Evolutionary conservation across 495 filamentous ascomycete genomes (phyloP).

Genomic region (Aspergillus diversus): DNA sequence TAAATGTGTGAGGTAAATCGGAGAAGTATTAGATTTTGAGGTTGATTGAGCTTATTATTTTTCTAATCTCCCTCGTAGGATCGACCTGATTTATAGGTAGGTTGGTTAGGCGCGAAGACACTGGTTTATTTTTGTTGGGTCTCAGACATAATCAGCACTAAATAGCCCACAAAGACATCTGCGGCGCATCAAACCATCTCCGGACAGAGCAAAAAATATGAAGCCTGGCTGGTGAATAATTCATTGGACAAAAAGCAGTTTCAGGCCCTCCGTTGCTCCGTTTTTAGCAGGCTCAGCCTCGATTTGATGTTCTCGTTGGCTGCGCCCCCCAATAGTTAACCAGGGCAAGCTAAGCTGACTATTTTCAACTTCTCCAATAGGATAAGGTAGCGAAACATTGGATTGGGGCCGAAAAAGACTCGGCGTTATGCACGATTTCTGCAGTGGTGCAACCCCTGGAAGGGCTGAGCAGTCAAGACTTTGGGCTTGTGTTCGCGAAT

Average conservation of each 20-base stretch:
- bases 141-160: background rate
- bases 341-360: background rate
- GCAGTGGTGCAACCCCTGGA: background rate
- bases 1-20: background rate
- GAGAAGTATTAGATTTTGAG: background rate
- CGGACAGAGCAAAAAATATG: background rate
- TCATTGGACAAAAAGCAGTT: background rate
- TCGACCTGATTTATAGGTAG: background rate
- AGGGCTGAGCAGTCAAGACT: background rate
- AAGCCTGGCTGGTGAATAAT: background rate
- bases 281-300: background rate
- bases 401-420: background rate
- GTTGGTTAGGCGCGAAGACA: background rate
- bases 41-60: background rate
- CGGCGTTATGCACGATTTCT: background rate
- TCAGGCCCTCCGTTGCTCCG: background rate
- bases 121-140: background rate
- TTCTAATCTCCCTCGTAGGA: background rate
- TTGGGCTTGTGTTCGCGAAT: background rate
- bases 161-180: background rate
- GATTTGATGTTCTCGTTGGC: background rate
- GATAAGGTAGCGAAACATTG: background rate
- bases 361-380: background rate
- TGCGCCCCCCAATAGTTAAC: background rate
- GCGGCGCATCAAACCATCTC: background rate